These are phyloP conservation scores for Poa pratensis DNA, from an alignment of 176 grass and related monocot species.

Conservation along the genomic window DNA sequence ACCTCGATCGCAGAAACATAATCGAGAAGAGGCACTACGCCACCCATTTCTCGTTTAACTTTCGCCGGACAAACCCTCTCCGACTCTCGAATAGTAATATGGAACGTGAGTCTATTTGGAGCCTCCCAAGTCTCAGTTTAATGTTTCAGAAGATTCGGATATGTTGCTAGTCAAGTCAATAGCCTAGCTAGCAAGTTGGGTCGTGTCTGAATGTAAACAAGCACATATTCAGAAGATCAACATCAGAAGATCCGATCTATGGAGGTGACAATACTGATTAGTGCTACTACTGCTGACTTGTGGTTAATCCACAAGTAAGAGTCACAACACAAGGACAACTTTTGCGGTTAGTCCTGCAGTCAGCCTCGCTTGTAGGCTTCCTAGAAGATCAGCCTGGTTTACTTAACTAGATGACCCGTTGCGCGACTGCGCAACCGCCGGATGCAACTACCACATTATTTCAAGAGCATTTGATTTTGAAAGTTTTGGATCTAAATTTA, in stretches of 20 bases:
- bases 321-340: conserved; percentile 27
- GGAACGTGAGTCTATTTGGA: not conserved
- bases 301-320: not conserved
- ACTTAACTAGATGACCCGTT: too few species aligned
- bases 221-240: conserved; percentile 7
- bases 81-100: not conserved
- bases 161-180: not conserved
- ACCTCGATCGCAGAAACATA: too few species aligned
- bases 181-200: not conserved
- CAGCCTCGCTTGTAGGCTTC: not conserved
- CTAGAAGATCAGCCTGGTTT: not conserved
- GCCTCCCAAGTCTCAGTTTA: not conserved
- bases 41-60: not conserved
- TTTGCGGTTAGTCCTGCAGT: not conserved
- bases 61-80: not conserved
- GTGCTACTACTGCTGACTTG: not conserved
- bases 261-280: conserved; percentile 19
- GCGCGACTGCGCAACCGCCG: too few species aligned
- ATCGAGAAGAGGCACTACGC: not conserved
- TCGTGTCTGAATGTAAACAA: not conserved
- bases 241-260: not conserved
- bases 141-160: too few species aligned
- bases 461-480: too few species aligned
- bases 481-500: too few species aligned
- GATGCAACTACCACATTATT: too few species aligned